Base-by-base conservation (phyloP, 805 yeast genomes). In the Starmera caribaea region DNA sequence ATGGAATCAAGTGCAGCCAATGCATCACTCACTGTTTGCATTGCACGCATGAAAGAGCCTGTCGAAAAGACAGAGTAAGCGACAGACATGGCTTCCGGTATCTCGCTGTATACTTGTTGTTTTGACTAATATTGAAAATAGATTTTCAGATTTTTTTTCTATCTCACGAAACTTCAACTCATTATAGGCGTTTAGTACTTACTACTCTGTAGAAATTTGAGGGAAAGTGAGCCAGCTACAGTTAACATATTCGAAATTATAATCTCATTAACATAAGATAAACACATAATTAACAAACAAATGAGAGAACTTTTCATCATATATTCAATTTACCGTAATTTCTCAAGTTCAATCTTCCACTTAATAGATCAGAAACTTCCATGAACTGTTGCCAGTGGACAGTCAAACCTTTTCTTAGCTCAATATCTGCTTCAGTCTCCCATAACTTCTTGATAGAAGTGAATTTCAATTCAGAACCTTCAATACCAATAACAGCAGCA, bases 31-130 rank as follows among this genome's bases (percentile, higher is more conserved):
- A 83, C 74, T 2, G 77, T 71, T 55, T 71, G 73, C 87, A 83
- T 81, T 15, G 92, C 90, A 54, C 73, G 74, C 82, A 83, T 75
- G 58, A 74, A 83, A 16, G 92, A 81, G 58, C 75, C 73, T 9
- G 89, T 81, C 1, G 89, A 81, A 12, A 73, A 64, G 8, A 70
- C 81, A 36, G 73, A 69, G 46, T 74, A 76, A 6, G 72, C 50
- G 0, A 63, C 63, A 2, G 75, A 62, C 78, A 73, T 74, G 21
- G 6, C 24, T n/a, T 15, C 21, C 16, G 4, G 10, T 13, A 4
- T 5, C 30, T 28, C 14, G 13, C 13, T 15, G 30, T 6, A 27
- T 21, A 12, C 3, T 27, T 21, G 26, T 5, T 3, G 26, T 21
- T 21, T 21, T 21, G 26, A 21, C 26, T 21, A 21, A 3, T 21